Base-by-base conservation (phyloP, 331 rosid genomes). In the Pyracantha coccinea region DNA sequence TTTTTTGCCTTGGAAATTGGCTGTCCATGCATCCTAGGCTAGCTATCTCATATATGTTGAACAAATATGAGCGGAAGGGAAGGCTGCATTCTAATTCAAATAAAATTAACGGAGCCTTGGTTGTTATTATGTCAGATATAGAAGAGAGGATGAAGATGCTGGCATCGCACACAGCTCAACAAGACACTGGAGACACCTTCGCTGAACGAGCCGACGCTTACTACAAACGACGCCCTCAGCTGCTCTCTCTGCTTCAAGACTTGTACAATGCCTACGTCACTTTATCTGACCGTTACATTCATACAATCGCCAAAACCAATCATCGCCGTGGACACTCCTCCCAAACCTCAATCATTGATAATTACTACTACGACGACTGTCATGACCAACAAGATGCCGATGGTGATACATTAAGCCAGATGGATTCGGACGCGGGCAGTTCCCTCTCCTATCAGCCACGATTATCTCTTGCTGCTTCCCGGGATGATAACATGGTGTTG, bases 161-260 rank as follows among this genome's bases (percentile, higher is more conserved):
- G 62, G 76, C 83, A 27, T 54, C 77, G 24, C 78, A 80, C 72
- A 44, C 82, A 16, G 24, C 19, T 23, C 91, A 85, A 78, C 87
- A 77, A 72, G 75, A 84, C 2, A 21, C 10, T 7, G 93, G 93
- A 7, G 97, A 90, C 66, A 86, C 90, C 4, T 95, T 95, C 58
- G 91, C 96, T 0, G 90, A 95, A 79, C 90, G 99, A n/a, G 99
- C 99, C 8, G 97, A 95, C 57, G 81, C 88, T 66, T 95, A 95
- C 82, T 95, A 92, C 75, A 91, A 85, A 60, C 87, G 87, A 69
- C 91, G 97, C 21, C 99, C 99, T 44, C 97, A 89, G 75, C 85
- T 95, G 8, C 82, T 90, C 29, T 75, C 90, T 21, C 87, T 95
- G 23, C 85, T 95, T 25, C 92, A 90, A 35, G 97, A 95, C 50